Evolutionary conservation across 768 basidiomycete genomes (phyloP).

Genomic region (Hirschioporus abietinus): DNA sequence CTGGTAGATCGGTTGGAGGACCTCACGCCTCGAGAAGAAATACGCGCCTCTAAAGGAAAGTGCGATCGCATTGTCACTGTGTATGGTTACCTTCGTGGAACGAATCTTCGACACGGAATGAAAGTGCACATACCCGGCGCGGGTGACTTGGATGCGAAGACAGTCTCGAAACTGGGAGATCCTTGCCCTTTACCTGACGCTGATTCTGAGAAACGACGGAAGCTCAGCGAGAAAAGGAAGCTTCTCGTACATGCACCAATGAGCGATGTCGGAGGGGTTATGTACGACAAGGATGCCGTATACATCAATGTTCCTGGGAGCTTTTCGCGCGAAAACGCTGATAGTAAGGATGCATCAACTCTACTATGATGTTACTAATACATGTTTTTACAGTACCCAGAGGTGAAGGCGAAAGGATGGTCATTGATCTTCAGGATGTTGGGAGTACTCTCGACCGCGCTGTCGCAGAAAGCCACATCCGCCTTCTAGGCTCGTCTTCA

Average conservation of each 20-base stretch:
- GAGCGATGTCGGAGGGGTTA: constrained; percentile 96
- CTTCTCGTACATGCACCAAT: constrained; percentile 92
- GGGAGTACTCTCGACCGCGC: constrained; percentile 75
- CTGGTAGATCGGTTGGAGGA: constrained; percentile 94
- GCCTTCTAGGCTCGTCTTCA: constrained; percentile 78
- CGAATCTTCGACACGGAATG: constrained; percentile 68
- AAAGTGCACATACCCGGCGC: constrained; percentile 93
- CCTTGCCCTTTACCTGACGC: constrained; percentile 92
- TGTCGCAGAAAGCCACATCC: constrained; percentile 76
- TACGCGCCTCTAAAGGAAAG: constrained; percentile 76
- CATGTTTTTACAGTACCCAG: constrained; percentile 47
- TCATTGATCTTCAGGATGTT: constrained; percentile 92
- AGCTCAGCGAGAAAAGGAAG: constrained; percentile 93
- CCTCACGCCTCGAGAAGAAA: constrained; percentile 79
- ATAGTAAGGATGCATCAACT: constrained; percentile 37
- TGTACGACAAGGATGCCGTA: constrained; percentile 97
- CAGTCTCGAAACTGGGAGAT: constrained; percentile 75
- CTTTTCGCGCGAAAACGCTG: constrained; percentile 73
- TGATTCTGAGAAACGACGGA: constrained; percentile 86
- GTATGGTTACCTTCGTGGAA: constrained; percentile 93
- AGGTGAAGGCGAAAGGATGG: constrained; percentile 97
- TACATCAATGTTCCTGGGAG: constrained; percentile 97
- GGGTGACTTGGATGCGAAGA: constrained; percentile 78
- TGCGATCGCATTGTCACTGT: constrained; percentile 91
- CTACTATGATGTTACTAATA: constrained; percentile 3